These are phyloP conservation scores for Venustampulla echinocandica DNA, from an alignment of 495 filamentous ascomycete species.

Conservation along the genomic window DNA sequence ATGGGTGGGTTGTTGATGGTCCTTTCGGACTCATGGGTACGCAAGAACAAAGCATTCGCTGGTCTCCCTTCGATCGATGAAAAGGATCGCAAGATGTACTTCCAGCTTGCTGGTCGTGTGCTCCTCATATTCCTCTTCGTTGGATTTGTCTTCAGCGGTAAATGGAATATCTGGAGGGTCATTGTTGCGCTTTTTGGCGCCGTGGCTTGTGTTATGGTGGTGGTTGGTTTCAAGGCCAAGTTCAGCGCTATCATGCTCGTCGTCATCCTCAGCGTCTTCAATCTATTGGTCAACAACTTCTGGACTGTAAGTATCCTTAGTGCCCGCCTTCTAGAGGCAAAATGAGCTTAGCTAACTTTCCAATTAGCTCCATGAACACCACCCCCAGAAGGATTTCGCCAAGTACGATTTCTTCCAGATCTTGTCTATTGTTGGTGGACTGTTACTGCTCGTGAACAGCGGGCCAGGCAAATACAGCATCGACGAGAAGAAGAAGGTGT, in stretches of 20 bases:
- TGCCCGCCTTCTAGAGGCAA: background rate
- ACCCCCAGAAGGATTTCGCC: constrained; percentile 98
- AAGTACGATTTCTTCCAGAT: constrained; percentile 99
- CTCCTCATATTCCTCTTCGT: constrained; percentile 94
- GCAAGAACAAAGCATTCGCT: constrained; percentile 93
- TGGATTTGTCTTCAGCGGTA: constrained; percentile 89
- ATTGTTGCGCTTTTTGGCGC: constrained; percentile 74
- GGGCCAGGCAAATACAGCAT: constrained; percentile 94
- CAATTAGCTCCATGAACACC: constrained; percentile 83
- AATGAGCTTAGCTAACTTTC: constrained; percentile 15
- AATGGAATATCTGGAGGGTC: constrained; percentile 83
- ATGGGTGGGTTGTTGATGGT: constrained; percentile 97
- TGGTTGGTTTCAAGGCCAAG: constrained; percentile 99
- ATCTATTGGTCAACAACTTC: constrained; percentile 97
- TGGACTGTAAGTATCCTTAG: constrained; percentile 76
- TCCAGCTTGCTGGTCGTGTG: constrained; percentile 94
- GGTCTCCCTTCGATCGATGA: constrained; percentile 90
- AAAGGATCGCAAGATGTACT: constrained; percentile 99
- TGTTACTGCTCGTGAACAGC: constrained; percentile 95
- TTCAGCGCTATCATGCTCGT: constrained; percentile 92
- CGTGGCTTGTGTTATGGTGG: constrained; percentile 94
- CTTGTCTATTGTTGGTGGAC: constrained; percentile 92
- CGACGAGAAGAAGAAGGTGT: constrained; percentile 99
- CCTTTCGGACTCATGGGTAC: constrained; percentile 92
- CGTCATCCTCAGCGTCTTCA: constrained; percentile 91